Conservation (phyloP, 2,329 filamentous ascomycete genomes). For the Coleophoma cylindrospora region DNA sequence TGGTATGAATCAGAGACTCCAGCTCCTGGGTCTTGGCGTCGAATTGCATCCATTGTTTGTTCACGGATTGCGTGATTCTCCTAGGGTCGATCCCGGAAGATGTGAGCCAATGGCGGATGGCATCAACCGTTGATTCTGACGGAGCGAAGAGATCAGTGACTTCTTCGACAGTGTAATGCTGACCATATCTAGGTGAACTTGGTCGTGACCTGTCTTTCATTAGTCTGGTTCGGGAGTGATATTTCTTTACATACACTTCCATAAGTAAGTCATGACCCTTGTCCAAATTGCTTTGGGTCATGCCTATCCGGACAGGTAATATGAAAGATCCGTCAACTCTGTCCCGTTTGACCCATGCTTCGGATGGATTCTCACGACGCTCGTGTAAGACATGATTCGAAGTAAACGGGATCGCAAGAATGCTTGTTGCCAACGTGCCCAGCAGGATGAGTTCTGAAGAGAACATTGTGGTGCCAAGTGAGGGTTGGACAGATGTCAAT, state of each 20-base stretch:
- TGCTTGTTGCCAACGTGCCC: conserved; percentile 5
- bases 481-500: too few relatives aligned
- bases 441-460: conserved; percentile 9
- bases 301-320: conserved; percentile 29
- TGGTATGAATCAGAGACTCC: conserved; percentile 46
- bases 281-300: conserved; percentile 41
- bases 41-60: conserved; percentile 24
- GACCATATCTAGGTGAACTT: conserved; percentile 37
- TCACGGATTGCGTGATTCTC: conserved; percentile 40
- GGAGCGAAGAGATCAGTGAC: conserved; percentile 38
- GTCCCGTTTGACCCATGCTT: conserved; percentile 13
- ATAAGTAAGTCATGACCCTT: conserved; percentile 35
- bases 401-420: conserved; percentile 8
- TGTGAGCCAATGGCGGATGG: conserved; percentile 47
- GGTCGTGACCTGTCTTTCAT: conserved; percentile 28
- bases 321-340: conserved; percentile 5
- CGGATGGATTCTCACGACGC: conserved; percentile 8
- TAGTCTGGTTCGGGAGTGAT: not conserved
- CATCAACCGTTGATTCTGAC: conserved; percentile 37
- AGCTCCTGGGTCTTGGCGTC: conserved; percentile 29
- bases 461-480: conserved; percentile 7
- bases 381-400: conserved; percentile 16
- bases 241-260: conserved; percentile 26
- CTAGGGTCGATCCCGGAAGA: conserved; percentile 42
- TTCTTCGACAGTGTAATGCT: conserved; percentile 35